These are phyloP conservation scores for Margaritispora aquatica DNA, from an alignment of 495 filamentous ascomycete genomes.

Conservation along the genomic window DNA sequence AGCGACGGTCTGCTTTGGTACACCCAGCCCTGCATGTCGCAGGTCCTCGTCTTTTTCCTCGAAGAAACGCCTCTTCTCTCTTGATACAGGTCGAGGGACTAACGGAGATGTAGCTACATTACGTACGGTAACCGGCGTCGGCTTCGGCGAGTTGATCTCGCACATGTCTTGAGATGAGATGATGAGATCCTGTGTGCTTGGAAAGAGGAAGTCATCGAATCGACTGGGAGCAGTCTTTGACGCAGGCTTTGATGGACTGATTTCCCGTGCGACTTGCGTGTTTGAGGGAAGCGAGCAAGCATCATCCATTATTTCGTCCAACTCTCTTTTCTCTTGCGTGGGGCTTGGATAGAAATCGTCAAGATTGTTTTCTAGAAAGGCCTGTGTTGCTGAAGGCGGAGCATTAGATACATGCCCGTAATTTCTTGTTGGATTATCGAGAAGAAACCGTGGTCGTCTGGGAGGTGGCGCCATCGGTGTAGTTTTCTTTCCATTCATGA, in stretches of 20 bases:
- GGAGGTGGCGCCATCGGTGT: neutral
- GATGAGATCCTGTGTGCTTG: slow-evolving; percentile 36
- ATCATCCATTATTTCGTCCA: slow-evolving; percentile 28
- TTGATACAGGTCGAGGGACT: neutral
- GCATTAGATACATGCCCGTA: neutral
- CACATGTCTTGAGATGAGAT: slow-evolving; percentile 42
- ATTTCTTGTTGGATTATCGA: neutral
- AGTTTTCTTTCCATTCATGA: neutral
- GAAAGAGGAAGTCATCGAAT: slow-evolving; percentile 3
- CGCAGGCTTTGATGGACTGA: neutral
- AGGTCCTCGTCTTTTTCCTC: slow-evolving; percentile 24
- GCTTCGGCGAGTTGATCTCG: slow-evolving; percentile 32
- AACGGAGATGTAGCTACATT: neutral
- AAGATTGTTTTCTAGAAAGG: slow-evolving; percentile 37
- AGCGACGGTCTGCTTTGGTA: neutral
- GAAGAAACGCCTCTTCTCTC: slow-evolving; percentile 16
- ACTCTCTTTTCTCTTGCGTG: slow-evolving; percentile 39
- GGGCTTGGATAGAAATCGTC: slow-evolving; percentile 43
- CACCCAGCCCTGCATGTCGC: slow-evolving; percentile 4
- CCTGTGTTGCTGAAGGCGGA: slow-evolving; percentile 34
- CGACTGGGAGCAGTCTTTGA: neutral
- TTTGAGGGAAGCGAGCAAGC: slow-evolving; percentile 17
- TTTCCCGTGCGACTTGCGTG: slow-evolving; percentile 19
- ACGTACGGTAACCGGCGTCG: slow-evolving; percentile 11
- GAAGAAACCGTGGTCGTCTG: neutral